These are phyloP conservation scores for Rhizopus delemar DNA, from an alignment of 371 early-diverging fungal genomes.

Conservation along the genomic window DNA sequence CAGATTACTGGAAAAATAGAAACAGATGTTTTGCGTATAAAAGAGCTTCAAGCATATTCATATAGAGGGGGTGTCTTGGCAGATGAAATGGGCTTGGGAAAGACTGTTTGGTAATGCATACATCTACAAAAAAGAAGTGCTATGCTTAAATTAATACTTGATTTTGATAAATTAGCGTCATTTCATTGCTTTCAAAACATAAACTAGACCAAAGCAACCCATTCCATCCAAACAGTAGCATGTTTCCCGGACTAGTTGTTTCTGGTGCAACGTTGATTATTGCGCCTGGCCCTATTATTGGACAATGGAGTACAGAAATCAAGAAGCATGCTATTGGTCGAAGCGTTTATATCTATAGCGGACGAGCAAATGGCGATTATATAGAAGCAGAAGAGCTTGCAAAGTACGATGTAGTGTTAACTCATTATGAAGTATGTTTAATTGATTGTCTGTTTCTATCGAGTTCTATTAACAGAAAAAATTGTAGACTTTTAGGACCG, in stretches of 20 bases:
- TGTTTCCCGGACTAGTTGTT: conserved; percentile 4
- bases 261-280: conserved; percentile 64
- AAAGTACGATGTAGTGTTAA: conserved; percentile 58
- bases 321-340: conserved; percentile 50
- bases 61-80: conserved; percentile 81
- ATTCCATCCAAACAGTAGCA: conserved; percentile 3
- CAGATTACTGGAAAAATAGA: background rate
- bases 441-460: background rate
- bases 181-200: conserved; percentile 47
- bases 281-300: conserved; percentile 59
- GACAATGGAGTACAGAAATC: conserved; percentile 68
- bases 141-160: background rate
- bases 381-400: conserved; percentile 35
- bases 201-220: conserved; percentile 12
- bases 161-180: conserved; percentile 36
- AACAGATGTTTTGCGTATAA: background rate
- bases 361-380: conserved; percentile 9
- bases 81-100: conserved; percentile 95
- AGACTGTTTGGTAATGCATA: conserved; percentile 79
- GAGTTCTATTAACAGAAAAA: background rate
- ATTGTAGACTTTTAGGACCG: conserved; percentile 46
- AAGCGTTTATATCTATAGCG: conserved; percentile 33
- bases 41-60: background rate
- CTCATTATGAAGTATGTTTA: conserved; percentile 50
- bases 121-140: too few relatives aligned